phyloP scores from a whole-genome alignment of 1,284 basidiomycete genomes.

The Cutaneotrichosporon daszewskae region DNA sequence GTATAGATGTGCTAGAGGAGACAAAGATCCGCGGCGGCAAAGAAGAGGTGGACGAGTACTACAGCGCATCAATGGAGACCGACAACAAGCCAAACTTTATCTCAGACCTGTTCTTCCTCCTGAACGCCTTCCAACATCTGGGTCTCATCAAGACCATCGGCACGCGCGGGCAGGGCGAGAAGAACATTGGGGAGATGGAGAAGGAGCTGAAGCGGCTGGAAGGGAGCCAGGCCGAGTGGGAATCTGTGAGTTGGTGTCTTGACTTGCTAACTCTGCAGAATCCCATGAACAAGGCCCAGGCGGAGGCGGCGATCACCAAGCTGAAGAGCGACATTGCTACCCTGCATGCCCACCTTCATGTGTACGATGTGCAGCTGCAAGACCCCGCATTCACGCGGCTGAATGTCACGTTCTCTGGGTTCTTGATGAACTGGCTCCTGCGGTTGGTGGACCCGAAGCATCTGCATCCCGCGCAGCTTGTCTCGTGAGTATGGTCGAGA shows the following conservation, averaged over 20 bases:
- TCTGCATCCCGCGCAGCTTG: slow-evolving; percentile 64
- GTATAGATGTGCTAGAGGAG: slow-evolving; percentile 74
- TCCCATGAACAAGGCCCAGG: slow-evolving; percentile 54
- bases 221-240: slow-evolving; percentile 60
- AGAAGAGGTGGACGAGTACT: slow-evolving; percentile 70
- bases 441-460: slow-evolving; percentile 82
- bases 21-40: slow-evolving; percentile 86
- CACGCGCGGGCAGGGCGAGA: slow-evolving; percentile 62
- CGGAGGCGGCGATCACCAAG: slow-evolving; percentile 55
- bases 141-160: slow-evolving; percentile 75
- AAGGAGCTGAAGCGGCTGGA: slow-evolving; percentile 71
- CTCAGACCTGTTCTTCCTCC: slow-evolving; percentile 87
- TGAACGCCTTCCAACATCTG: slow-evolving; percentile 76
- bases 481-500: slow-evolving; percentile 54
- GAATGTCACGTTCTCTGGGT: slow-evolving; percentile 76
- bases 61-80: slow-evolving; percentile 50
- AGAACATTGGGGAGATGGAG: slow-evolving; percentile 69
- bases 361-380: slow-evolving; percentile 77
- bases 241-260: slow-evolving; percentile 54
- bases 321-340: slow-evolving; percentile 66
- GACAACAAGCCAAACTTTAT: slow-evolving; percentile 68
- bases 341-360: slow-evolving; percentile 63
- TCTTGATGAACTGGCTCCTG: slow-evolving; percentile 91
- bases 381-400: slow-evolving; percentile 79
- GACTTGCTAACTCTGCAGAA: slow-evolving; percentile 20